Evolutionary conservation across 495 filamentous ascomycete genomes (phyloP).

Genomic region (Xylaria bambusicola): DNA sequence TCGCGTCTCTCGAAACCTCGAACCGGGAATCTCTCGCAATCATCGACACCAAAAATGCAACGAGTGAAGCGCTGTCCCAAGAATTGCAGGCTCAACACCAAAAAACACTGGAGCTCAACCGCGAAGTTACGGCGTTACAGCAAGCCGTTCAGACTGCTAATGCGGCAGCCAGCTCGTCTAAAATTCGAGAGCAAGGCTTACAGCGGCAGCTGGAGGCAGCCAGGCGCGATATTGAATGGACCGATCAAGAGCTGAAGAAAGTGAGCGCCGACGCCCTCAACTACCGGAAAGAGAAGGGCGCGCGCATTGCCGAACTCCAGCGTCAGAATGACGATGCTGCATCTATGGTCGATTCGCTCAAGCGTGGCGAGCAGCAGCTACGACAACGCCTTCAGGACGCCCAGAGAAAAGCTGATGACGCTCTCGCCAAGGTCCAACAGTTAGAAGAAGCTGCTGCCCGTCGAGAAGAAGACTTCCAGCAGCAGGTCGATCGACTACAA

Average conservation of each 20-base stretch:
- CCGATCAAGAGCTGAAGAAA: slow-evolving; percentile 84
- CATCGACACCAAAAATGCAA: slow-evolving; percentile 82
- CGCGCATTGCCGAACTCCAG: slow-evolving; percentile 82
- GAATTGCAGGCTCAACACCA: slow-evolving; percentile 86
- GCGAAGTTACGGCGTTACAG: slow-evolving; percentile 75
- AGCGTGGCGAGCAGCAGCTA: slow-evolving; percentile 75
- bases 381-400: slow-evolving; percentile 80
- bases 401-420: slow-evolving; percentile 82
- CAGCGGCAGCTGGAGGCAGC: slow-evolving; percentile 86
- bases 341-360: slow-evolving; percentile 71
- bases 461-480: slow-evolving; percentile 76
- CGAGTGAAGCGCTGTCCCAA: slow-evolving; percentile 81
- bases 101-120: slow-evolving; percentile 79
- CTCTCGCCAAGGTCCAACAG: slow-evolving; percentile 75
- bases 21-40: slow-evolving; percentile 87
- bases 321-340: slow-evolving; percentile 82
- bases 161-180: slow-evolving; percentile 71
- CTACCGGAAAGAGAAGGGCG: slow-evolving; percentile 91
- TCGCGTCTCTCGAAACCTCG: slow-evolving; percentile 82
- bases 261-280: slow-evolving; percentile 83
- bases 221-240: slow-evolving; percentile 88
- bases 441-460: slow-evolving; percentile 79
- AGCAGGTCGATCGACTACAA: slow-evolving; percentile 76
- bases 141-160: slow-evolving; percentile 79
- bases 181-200: slow-evolving; percentile 83